Conservation (phyloP, 352 stramenopile genomes). For the Phytophthora tentaculata region DNA sequence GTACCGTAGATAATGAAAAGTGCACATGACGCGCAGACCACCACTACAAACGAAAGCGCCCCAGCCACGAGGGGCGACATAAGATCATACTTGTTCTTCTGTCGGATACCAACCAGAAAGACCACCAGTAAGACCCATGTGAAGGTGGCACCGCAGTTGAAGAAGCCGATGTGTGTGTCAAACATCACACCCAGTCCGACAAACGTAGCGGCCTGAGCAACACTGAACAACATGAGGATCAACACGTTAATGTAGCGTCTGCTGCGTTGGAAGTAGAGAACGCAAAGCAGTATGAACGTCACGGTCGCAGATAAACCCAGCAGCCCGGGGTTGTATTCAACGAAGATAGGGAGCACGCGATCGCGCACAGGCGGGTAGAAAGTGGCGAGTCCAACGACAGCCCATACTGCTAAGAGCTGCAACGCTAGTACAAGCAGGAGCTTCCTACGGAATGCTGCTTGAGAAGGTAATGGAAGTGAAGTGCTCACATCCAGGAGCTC, state of each 20-base stretch:
- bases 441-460: constrained; percentile 44
- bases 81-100: constrained; percentile 23
- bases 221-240: constrained; percentile 44
- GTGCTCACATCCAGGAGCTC: constrained; percentile 36
- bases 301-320: constrained; percentile 12
- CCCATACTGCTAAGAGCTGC: constrained; percentile 38
- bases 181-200: constrained; percentile 38
- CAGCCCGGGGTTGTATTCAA: constrained; percentile 11
- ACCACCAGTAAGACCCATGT: constrained; percentile 40
- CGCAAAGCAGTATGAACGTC: constrained; percentile 31
- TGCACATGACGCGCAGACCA: constrained; percentile 15
- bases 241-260: constrained; percentile 37
- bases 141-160: constrained; percentile 48
- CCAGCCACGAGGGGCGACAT: constrained; percentile 30
- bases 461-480: constrained; percentile 32
- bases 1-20: constrained; percentile 35
- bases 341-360: constrained; percentile 22
- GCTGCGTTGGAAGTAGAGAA: constrained; percentile 42
- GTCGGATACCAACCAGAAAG: constrained; percentile 23
- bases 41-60: constrained; percentile 24
- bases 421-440: constrained; percentile 38
- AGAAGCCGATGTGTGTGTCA: constrained; percentile 45
- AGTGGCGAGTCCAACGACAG: constrained; percentile 28
- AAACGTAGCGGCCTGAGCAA: constrained; percentile 37
- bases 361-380: constrained; percentile 27